Percentiles rank a stretch among this genome's conserved stretches.
Conservation (phyloP, 768 basidiomycete species). For the Lentinula edodes region DNA sequence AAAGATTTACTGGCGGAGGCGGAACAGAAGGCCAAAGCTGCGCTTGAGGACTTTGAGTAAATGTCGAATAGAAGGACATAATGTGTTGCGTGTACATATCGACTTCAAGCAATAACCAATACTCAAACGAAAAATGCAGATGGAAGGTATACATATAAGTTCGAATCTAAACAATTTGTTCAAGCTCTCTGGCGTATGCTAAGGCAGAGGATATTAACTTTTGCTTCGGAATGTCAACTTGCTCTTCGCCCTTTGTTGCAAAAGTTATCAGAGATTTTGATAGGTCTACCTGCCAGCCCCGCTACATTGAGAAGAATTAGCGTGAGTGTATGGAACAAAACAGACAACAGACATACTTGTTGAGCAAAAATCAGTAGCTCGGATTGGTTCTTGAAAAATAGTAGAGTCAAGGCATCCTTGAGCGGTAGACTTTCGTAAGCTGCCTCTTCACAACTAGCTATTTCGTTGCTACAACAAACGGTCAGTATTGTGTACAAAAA, state of each 20-base stretch:
- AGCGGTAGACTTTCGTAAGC: constrained; percentile 91
- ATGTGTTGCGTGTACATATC: neutral
- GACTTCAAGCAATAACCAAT: neutral
- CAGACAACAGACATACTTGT: constrained; percentile 40
- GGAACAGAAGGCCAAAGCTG: constrained; percentile 80
- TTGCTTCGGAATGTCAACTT: constrained; percentile 80
- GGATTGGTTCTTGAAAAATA: constrained; percentile 84
- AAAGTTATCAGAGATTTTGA: constrained; percentile 68
- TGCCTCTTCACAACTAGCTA: constrained; percentile 92
- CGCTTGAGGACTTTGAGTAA: constrained; percentile 61
- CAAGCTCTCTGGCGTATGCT: constrained; percentile 79
- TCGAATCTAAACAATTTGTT: constrained; percentile 74
- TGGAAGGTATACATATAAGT: constrained; percentile 7
- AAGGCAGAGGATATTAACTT: constrained; percentile 75
- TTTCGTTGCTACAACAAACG: constrained; percentile 71
- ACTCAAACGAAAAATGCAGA: constrained; percentile 9
- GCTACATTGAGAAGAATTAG: constrained; percentile 35
- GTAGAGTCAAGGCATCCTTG: constrained; percentile 81
- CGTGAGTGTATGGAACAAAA: neutral
- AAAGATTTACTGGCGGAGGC: constrained; percentile 81
- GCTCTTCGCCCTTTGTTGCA: constrained; percentile 74
- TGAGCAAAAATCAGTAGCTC: constrained; percentile 83
- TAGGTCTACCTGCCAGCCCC: constrained; percentile 81
- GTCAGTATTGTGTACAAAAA: neutral
- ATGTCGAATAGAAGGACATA: neutral